Base-by-base conservation (phyloP, 2,329 filamentous ascomycete genomes). In the Pyrenochaeta sp. region DNA sequence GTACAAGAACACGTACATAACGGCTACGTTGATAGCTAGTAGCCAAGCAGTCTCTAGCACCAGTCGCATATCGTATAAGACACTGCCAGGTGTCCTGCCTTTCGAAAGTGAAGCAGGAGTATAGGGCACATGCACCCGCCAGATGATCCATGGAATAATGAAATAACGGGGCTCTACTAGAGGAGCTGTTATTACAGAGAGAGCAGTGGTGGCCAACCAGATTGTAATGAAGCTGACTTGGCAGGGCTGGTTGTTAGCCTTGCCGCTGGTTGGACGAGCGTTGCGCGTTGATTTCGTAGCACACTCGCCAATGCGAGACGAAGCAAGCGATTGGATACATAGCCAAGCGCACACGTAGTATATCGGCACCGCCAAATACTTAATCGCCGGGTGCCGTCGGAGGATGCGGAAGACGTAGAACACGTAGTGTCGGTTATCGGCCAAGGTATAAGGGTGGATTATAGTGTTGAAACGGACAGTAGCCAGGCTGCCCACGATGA, bases 101-200 rank as follows among this genome's bases (percentile, higher is more conserved):
- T 36, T 32, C 15, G 62, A 61, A 45, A 56, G 49, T 49, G 69
- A 65, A 36, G 49, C 50, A 82, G 77, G 46, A 15, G 61, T 46
- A 46, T 70, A 64, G 0, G 92, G 92, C 0, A 96, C 80, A 69
- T 96, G 85, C 7, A 98, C 79, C 0, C 95, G 86, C 92, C 93
- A 98, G 69, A 97, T 88, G 8, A 97, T 86, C 92, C 93, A 99
- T 0, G 94, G 93, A 12, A 97, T 84, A 73, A 99, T 96, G 77
- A 97, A 97, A 78, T 99, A 99, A 13, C 95, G 87, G 13, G 95
- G 95, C 76, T 99, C 95, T 9, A 99, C 94, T 0, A 99, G 85
- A 0, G 95, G 93, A 0, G 95, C 93, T 0, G 92, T 95, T 53
- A 97, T 80, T 12, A 99, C 85, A 0, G 91, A 94, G 3, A 97